Evolutionary conservation across 768 basidiomycete genomes (phyloP), one percentile per base, ranked within the genome.

Genomic region (Russula vinacea): DNA sequence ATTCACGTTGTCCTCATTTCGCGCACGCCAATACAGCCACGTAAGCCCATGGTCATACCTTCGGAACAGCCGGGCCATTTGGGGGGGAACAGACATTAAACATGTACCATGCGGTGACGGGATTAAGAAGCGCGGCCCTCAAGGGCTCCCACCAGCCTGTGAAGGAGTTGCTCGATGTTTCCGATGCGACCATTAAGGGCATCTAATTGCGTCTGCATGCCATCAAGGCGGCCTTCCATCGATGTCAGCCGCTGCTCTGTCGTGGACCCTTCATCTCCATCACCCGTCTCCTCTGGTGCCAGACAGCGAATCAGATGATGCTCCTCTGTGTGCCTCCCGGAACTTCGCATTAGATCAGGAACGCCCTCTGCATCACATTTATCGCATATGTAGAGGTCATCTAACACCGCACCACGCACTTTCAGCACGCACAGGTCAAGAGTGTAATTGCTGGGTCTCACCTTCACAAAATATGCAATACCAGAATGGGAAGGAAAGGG

Each of bases 401-500:
- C 56, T 56, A 29, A 29, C 29, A 29, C 29, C 29, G 29, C 29
- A 29, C 5, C 29, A 5, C 2, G 5, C 5, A 29, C 29, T 2
- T 5, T 29, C 29, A 29, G 29, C 29, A 29, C 29, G 29, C 29
- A 29, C 29, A 29, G 5, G 29, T 5, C 29, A 29, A 29, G 29
- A 29, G 29, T 29, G 29, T 29, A 29, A 29, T 29, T 5, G 5
- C 29, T 5, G 29, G 29, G 29, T 2, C 64, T 56, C 39, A 62
- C 69, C 70, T n/a, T 42, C 60, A 55, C 74, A 76, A 40, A 69
- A 62, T 4, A 72, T 68, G 58, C 73, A 76, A 29, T 71, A 74
- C 74, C 75, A 76, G 60, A 73, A 75, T 2, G 75, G 74, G 54
- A 68, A 65, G 3, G 64, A 45, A n/a, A 73, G 58, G 3, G 39